Conservation (phyloP, 768 basidiomycete genomes). For the Russula sp. region DNA sequence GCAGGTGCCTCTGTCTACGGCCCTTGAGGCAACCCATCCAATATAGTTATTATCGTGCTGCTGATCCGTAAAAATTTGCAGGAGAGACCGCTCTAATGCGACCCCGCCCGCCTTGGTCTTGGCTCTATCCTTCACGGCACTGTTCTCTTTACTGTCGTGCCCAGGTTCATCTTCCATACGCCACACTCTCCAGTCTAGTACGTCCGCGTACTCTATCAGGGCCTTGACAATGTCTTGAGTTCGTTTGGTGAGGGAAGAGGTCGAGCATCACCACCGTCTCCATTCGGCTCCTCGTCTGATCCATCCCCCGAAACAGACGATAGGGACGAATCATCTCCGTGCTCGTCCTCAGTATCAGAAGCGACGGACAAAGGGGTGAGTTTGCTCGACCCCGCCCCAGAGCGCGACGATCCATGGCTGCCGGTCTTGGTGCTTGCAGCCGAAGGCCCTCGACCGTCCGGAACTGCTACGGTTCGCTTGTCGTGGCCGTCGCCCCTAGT, state of each 20-base stretch:
- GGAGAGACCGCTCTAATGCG: conserved; percentile 15
- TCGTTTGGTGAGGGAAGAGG: conserved; percentile 37
- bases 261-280: conserved; percentile 24
- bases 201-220: conserved; percentile 56
- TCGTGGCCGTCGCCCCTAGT: neutral
- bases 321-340: conserved; percentile 11
- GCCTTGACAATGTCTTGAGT: conserved; percentile 48
- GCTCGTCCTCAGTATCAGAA: conserved; percentile 16
- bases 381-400: conserved; percentile 8
- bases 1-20: neutral
- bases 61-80: conserved; percentile 20
- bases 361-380: conserved; percentile 18
- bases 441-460: neutral
- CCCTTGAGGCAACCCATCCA: neutral
- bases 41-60: neutral
- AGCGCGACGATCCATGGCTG: neutral
- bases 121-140: conserved; percentile 18
- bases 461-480: neutral
- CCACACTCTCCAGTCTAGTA: conserved; percentile 56
- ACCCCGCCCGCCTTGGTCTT: conserved; percentile 10
- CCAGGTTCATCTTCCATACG: conserved; percentile 36
- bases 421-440: neutral
- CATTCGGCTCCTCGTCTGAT: conserved; percentile 24
- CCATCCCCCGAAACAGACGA: conserved; percentile 30
- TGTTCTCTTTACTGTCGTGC: conserved; percentile 12